phyloP scores from a whole-genome alignment of 2,329 filamentous ascomycete species.

The Cadophora gregata region DNA sequence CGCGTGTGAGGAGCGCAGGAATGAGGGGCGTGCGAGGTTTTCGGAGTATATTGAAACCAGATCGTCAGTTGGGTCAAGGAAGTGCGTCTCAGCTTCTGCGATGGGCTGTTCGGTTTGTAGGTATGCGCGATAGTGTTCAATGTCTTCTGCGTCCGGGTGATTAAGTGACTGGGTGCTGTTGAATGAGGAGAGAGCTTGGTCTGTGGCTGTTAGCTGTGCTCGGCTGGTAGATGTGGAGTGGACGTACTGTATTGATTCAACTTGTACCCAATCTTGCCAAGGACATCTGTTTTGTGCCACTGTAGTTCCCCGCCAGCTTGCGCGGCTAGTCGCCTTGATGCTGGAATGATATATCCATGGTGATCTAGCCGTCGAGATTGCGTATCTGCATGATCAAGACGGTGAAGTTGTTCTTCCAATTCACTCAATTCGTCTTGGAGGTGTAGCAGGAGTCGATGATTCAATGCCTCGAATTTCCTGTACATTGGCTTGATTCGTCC shows the following conservation, averaged over 20 bases:
- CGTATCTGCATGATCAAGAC: constrained; percentile 67
- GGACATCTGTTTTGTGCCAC: constrained; percentile 63
- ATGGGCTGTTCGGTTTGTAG: constrained; percentile 61
- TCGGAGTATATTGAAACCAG: constrained; percentile 40
- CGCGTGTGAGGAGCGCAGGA: background rate
- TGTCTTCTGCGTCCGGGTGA: constrained; percentile 56
- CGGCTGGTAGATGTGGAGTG: background rate
- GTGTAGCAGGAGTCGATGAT: constrained; percentile 81
- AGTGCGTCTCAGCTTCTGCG: constrained; percentile 57
- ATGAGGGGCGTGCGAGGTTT: constrained; percentile 16
- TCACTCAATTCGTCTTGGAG: constrained; percentile 85
- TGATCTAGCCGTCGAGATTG: constrained; percentile 43
- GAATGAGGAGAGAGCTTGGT: constrained; percentile 65
- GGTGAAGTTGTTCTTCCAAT: constrained; percentile 77
- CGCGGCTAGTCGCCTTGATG: constrained; percentile 61
- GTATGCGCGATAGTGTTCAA: constrained; percentile 59
- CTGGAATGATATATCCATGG: constrained; percentile 53
- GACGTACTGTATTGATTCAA: constrained; percentile 69
- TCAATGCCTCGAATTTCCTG: constrained; percentile 80
- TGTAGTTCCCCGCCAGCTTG: constrained; percentile 62
- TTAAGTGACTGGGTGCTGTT: constrained; percentile 56
- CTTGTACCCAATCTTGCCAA: constrained; percentile 69
- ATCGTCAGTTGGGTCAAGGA: constrained; percentile 42
- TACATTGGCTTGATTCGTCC: constrained; percentile 66
- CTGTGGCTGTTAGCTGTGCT: constrained; percentile 44